These are phyloP conservation scores for Flaveria linearis DNA, from an alignment of 129 eudicot species.

Conservation along the genomic window DNA sequence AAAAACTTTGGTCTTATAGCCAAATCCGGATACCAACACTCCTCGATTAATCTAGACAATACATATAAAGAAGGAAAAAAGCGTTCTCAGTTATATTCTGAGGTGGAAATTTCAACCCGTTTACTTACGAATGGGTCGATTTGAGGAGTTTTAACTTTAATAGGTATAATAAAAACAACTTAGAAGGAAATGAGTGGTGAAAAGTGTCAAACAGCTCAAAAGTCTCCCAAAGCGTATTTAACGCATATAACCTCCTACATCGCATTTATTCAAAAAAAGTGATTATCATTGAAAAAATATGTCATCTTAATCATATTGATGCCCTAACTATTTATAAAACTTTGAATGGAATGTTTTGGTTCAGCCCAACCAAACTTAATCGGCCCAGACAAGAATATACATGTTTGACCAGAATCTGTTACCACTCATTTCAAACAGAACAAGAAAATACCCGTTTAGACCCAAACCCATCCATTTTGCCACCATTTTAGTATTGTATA, in stretches of 20 bases:
- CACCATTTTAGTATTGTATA: background rate
- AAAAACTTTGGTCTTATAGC: slow-evolving; percentile 68
- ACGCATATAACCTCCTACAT: background rate
- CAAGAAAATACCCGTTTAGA: background rate
- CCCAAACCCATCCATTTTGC: background rate
- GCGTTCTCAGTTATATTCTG: background rate
- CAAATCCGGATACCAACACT: slow-evolving; percentile 75
- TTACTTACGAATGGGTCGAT: background rate
- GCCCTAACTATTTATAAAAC: background rate
- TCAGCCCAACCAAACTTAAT: background rate
- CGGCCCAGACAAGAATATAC: background rate
- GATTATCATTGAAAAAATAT: background rate
- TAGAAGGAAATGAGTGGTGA: background rate
- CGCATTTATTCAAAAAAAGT: background rate
- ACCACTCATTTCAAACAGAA: background rate
- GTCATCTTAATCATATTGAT: background rate
- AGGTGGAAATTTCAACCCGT: background rate
- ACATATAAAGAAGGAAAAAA: background rate
- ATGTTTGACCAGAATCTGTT: background rate
- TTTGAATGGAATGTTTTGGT: background rate
- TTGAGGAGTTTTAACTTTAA: background rate
- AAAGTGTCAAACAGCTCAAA: background rate
- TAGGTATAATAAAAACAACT: background rate
- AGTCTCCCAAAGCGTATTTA: background rate
- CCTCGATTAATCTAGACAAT: slow-evolving; percentile 76